Conservation (phyloP, 345 rosid species). For the Erodium maritimum region DNA sequence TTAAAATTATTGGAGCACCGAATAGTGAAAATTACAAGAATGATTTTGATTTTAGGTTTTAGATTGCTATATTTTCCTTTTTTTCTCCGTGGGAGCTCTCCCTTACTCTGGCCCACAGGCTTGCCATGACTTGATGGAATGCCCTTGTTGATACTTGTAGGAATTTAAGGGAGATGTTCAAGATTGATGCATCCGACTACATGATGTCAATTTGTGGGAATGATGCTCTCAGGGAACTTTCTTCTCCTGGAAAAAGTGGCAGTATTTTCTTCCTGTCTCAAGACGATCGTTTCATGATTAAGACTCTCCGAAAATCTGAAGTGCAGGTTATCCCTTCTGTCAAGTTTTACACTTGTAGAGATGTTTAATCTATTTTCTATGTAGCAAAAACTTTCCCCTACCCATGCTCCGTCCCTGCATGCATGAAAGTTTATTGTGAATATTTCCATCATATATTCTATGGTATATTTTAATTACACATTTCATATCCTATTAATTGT, state of each 20-base stretch:
- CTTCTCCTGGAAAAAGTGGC: slow-evolving; percentile 98
- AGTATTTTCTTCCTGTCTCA: slow-evolving; percentile 93
- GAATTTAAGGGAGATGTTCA: slow-evolving; percentile 97
- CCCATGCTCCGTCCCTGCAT: too few species aligned
- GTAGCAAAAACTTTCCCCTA: too few species aligned
- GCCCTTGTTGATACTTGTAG: slow-evolving; percentile 26
- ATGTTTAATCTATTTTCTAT: too few species aligned
- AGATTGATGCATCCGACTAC: slow-evolving; percentile 95
- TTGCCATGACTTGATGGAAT: neutral
- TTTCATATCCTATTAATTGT: neutral
- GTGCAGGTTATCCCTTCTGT: slow-evolving; percentile 51
- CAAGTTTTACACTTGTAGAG: neutral
- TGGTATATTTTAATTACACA: neutral
- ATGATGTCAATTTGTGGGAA: slow-evolving; percentile 99
- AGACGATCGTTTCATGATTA: slow-evolving; percentile 96
- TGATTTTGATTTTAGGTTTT: neutral
- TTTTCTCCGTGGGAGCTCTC: neutral
- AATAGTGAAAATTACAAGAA: too few species aligned
- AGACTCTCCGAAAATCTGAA: slow-evolving; percentile 94
- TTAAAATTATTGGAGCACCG: too few species aligned
- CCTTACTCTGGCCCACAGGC: neutral
- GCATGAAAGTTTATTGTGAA: neutral
- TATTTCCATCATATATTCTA: neutral
- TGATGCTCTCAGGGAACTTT: slow-evolving; percentile 93
- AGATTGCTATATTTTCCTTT: too few species aligned